Evolutionary conservation across 805 yeast species (phyloP).

Genomic region (Aciculoconidium aculeatum): DNA sequence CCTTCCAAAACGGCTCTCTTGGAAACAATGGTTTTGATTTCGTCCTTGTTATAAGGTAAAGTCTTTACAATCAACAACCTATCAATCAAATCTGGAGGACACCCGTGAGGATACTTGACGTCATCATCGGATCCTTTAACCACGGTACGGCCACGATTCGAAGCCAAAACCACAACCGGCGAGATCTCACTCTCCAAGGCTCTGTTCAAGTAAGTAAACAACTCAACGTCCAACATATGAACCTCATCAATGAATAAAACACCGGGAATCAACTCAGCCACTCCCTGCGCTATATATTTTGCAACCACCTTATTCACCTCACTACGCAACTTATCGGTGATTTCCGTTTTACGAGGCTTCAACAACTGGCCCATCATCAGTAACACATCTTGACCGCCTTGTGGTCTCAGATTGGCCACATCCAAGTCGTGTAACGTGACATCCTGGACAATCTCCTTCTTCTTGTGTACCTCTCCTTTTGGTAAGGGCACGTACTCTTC

Average conservation of each 20-base stretch:
- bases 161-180: slow-evolving; percentile 92
- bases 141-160: slow-evolving; percentile 89
- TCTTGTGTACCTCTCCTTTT: slow-evolving; percentile 97
- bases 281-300: slow-evolving; percentile 95
- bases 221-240: slow-evolving; percentile 96
- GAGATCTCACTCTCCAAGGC: slow-evolving; percentile 90
- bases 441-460: slow-evolving; percentile 96
- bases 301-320: slow-evolving; percentile 96
- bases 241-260: slow-evolving; percentile 97
- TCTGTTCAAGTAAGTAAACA: slow-evolving; percentile 89
- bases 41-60: slow-evolving; percentile 77
- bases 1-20: slow-evolving; percentile 79
- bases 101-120: slow-evolving; percentile 86
- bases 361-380: slow-evolving; percentile 96
- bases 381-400: slow-evolving; percentile 93
- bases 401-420: slow-evolving; percentile 92
- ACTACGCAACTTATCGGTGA: slow-evolving; percentile 87
- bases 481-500: slow-evolving; percentile 98
- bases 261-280: slow-evolving; percentile 97
- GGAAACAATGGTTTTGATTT: slow-evolving; percentile 73
- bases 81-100: slow-evolving; percentile 92
- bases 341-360: slow-evolving; percentile 94
- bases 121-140: slow-evolving; percentile 87
- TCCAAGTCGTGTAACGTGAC: slow-evolving; percentile 95
- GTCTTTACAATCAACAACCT: slow-evolving; percentile 89